Percentiles rank a stretch among this genome's conserved stretches.
Evolutionary conservation across 192 early-diverging fungal genomes (phyloP).

Genomic region (Coemansia sp.): DNA sequence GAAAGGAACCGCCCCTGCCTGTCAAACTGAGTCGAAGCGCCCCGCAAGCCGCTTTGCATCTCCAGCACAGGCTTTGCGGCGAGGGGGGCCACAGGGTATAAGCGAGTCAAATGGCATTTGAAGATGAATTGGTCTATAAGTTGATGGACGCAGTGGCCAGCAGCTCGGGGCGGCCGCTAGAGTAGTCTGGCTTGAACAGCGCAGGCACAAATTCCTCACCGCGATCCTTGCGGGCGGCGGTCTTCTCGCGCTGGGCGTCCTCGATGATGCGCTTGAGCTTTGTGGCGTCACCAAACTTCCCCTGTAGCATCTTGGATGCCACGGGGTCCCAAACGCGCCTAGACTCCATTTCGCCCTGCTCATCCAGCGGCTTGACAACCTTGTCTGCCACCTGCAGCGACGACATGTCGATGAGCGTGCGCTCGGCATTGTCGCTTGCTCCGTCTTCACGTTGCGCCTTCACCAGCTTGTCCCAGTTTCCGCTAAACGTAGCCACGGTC

Average conservation of each 20-base stretch:
- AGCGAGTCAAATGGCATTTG: neutral
- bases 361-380: conserved; percentile 53
- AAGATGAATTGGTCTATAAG: conserved; percentile 9
- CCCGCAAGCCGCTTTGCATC: neutral
- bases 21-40: neutral
- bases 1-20: neutral
- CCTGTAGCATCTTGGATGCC: conserved; percentile 55
- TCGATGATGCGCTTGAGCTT: conserved; percentile 65
- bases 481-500: conserved; percentile 59
- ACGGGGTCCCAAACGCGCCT: conserved; percentile 63
- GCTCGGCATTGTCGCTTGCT: neutral
- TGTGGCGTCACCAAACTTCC: conserved; percentile 61
- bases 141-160: conserved; percentile 36
- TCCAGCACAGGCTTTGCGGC: neutral
- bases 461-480: conserved; percentile 65
- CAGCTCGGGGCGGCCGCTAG: conserved; percentile 52
- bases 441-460: conserved; percentile 26
- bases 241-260: conserved; percentile 59
- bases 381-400: conserved; percentile 52
- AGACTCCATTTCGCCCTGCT: conserved; percentile 65
- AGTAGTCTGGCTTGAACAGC: conserved; percentile 60
- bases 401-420: conserved; percentile 57
- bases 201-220: conserved; percentile 54
- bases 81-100: neutral
- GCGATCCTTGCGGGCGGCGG: conserved; percentile 50